phyloP scores from a whole-genome alignment of 2,329 filamentous ascomycete genomes.

The Claviceps arundinis region DNA sequence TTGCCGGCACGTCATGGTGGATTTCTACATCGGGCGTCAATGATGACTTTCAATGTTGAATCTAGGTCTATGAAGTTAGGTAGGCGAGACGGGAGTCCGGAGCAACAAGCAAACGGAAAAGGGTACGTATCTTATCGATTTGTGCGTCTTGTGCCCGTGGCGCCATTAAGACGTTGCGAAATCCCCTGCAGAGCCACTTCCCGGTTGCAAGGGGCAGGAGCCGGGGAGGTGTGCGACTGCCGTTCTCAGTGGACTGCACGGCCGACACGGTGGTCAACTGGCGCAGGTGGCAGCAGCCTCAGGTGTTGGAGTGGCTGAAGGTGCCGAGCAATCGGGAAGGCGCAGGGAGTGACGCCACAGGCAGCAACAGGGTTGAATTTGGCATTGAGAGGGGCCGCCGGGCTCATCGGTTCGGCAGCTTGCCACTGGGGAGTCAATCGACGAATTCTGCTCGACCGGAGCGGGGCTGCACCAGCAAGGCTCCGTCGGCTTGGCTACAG shows the following conservation, averaged over 20 bases:
- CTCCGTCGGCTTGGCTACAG: not conserved
- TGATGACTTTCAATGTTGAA: not conserved
- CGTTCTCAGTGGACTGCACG: too few species aligned
- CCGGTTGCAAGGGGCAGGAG: slow-evolving; percentile 2
- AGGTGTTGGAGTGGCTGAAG: not conserved
- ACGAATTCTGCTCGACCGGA: not conserved
- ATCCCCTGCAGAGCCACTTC: slow-evolving; percentile 4
- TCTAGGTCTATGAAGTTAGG: not conserved
- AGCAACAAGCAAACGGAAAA: not conserved
- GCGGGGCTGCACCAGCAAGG: not conserved
- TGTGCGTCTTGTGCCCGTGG: not conserved
- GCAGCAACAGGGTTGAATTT: not conserved
- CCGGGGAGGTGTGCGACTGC: slow-evolving; percentile 1
- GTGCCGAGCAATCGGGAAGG: slow-evolving; percentile 6
- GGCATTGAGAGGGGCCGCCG: not conserved
- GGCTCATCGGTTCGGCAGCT: not conserved
- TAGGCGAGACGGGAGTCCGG: not conserved
- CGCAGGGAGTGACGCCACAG: not conserved
- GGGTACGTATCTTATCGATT: not conserved
- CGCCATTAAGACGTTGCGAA: not conserved
- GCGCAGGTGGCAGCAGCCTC: not conserved
- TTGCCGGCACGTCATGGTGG: not conserved
- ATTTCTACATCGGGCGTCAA: too few species aligned
- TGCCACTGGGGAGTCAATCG: not conserved
- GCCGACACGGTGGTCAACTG: too few species aligned